Evolutionary conservation across 1,139 yeast genomes (phyloP), one percentile per base, ranked within the genome.

Genomic region (Pichia sp.): DNA sequence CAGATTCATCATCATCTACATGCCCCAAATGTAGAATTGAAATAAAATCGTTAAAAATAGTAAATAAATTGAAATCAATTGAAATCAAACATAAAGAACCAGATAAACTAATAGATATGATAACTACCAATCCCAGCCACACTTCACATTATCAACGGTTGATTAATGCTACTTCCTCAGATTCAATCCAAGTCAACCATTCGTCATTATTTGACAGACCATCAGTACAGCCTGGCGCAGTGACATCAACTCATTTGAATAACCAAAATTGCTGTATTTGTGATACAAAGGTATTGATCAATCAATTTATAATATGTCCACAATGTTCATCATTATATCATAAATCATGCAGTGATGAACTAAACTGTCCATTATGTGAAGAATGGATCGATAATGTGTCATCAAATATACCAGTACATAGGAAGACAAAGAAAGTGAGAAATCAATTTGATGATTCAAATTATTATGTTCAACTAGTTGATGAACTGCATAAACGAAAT

Each of bases 381-480:
- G 48, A 49, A 45, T 47, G 53, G 49, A 50, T 48, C 18, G 52
- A 46, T 30, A 32, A 46, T 30, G n/a, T 48, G 13, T 8, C 36
- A n/a, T 22, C 29, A n/a, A n/a, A n/a, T 25, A 37, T 50, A 48
- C 12, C 34, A 53, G 22, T 57, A 54, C n/a, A 30, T 54, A 25
- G 49, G 18, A 47, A n/a, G 47, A 45, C 3, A 39, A 40, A 44
- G 16, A 11, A 25, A 2, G 32, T 29, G 5, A 36, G 27, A 16
- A 39, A 23, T 16, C 36, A 36, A 15, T 34, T 37, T 34, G 58
- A 55, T 34, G 62, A 59, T 44, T 52, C 45, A 23, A 45, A 54
- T 29, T 61, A 59, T 47, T 62, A 61, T 45, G 55, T 55, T n/a
- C 50, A 50, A 13, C 43, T 60, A 22, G 64, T 56, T 3, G 58